These are phyloP conservation scores for Colletotrichum tanaceti DNA, from an alignment of 2,329 filamentous ascomycete species.

Conservation along the genomic window DNA sequence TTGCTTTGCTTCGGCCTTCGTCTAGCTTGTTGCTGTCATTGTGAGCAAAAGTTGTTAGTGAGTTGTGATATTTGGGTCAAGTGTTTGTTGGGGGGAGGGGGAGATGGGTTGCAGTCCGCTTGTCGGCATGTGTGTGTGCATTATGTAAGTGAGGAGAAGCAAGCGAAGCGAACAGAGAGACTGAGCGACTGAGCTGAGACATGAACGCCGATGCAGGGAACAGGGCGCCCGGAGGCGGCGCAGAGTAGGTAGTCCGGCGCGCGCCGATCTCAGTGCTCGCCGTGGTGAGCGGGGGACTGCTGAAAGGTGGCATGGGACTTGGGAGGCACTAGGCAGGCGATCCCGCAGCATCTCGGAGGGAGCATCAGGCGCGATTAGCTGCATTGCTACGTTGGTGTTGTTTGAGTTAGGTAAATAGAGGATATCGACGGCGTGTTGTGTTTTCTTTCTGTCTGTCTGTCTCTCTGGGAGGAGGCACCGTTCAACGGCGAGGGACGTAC, in stretches of 20 bases:
- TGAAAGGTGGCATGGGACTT: not conserved
- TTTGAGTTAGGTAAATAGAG: not conserved
- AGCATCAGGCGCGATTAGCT: not conserved
- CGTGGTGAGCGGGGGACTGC: not conserved
- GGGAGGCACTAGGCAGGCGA: not conserved
- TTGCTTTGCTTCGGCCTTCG: too few species aligned
- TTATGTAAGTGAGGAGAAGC: conserved; percentile 22
- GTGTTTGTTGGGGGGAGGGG: not conserved
- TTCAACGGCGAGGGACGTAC: too few species aligned
- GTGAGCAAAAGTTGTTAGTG: not conserved
- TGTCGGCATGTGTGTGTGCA: not conserved
- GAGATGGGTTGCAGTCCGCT: not conserved
- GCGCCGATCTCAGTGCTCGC: not conserved
- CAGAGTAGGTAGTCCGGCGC: not conserved
- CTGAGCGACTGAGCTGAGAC: not conserved
- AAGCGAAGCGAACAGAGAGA: not conserved
- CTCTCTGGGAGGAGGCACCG: not conserved
- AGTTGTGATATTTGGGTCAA: not conserved
- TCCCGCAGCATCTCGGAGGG: not conserved
- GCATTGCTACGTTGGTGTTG: not conserved
- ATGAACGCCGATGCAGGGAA: conserved; percentile 6
- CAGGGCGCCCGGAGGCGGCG: conserved; percentile 9
- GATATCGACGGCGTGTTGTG: not conserved
- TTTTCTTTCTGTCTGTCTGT: not conserved
- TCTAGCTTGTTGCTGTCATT: not conserved